A percentile compares a stretch with the other conserved stretches of the same genome.
Conservation (phyloP, 805 yeast genomes). For the Spathaspora sp. region DNA sequence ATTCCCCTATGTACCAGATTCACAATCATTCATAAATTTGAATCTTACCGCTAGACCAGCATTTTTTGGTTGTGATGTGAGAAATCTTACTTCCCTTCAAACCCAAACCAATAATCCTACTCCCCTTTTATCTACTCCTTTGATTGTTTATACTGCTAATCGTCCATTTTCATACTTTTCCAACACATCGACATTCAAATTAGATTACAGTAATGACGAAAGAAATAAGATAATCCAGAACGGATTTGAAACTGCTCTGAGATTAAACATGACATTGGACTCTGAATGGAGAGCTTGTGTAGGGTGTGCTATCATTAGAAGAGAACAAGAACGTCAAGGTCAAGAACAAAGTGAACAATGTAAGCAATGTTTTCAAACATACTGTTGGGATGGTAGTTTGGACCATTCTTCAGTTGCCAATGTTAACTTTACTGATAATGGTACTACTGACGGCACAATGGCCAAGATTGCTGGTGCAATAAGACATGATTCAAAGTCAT, state of each 20-base stretch:
- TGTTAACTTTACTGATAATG: constrained; percentile 28
- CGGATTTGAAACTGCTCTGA: constrained; percentile 70
- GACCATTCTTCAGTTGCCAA: constrained; percentile 11
- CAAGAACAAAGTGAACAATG: constrained; percentile 64
- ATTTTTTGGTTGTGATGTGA: constrained; percentile 79
- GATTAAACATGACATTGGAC: constrained; percentile 64
- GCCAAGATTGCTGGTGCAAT: neutral
- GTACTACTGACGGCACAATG: constrained; percentile 8
- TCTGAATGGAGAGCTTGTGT: constrained; percentile 69
- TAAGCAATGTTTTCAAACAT: constrained; percentile 60
- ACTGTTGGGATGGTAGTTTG: constrained; percentile 68
- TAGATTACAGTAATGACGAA: constrained; percentile 58
- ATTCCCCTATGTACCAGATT: constrained; percentile 79
- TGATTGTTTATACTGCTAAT: constrained; percentile 75
- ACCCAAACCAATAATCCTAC: constrained; percentile 16
- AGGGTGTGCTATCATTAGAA: constrained; percentile 77
- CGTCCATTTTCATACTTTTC: constrained; percentile 59
- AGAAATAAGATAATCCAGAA: constrained; percentile 59
- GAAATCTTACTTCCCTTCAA: constrained; percentile 52
- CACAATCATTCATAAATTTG: constrained; percentile 52
- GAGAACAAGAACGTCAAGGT: constrained; percentile 68
- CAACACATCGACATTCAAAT: constrained; percentile 69
- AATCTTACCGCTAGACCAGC: constrained; percentile 67
- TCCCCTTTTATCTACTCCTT: constrained; percentile 39
- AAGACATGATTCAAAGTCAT: neutral